Base-by-base conservation (phyloP, 495 filamentous ascomycete genomes). In the Trichoderma reesei region DNA sequence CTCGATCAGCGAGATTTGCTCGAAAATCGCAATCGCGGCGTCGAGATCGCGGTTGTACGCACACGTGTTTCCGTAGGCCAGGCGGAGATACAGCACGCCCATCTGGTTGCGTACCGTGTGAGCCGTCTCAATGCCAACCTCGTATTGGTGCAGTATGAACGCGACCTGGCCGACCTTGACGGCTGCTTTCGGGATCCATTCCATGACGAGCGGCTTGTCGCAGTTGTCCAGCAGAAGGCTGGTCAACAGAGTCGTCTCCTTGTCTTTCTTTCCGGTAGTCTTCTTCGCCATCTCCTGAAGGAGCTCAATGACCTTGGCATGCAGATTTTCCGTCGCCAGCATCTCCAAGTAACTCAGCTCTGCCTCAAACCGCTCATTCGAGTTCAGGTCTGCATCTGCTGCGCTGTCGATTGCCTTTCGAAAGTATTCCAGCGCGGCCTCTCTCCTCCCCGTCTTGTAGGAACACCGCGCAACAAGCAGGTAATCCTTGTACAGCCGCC, bases 141-240 rank as follows among this genome's bases (percentile, higher is more conserved):
- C 60, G 18, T 37, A 41, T 33, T 56, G 56, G 37, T 44, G 18
- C 14, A 61, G 11, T 14, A 41, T 31, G 18, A 65, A 61, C 18
- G 33, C 41, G 2, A 42, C 59, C 34, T 48, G 26, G 13, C 44
- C 59, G 13, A 31, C 42, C 26, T 39, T 60, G 11, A 33, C 39
- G 7, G 64, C 64, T 31, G 64, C 60, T n/a, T 59, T 59, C 18
- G 64, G 64, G 11, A 65, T 33, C 64, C 59, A 65, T 7, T 65
- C 59, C 26, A 65, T 34, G 56, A 62, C 20, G 34, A 46, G 33
- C 16, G 16, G 20, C 20, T 59, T 59, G 20, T 20, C 37, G 31
- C 31, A 31, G 4, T 46, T 36, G 9, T 14, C 16, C 18, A 61
- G 16, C 8, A 65, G 41, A 8, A 65, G 61, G 38, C 41, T 41